Base-by-base conservation (phyloP, 2,329 filamentous ascomycete genomes). In the Aspergillus sp. region DNA sequence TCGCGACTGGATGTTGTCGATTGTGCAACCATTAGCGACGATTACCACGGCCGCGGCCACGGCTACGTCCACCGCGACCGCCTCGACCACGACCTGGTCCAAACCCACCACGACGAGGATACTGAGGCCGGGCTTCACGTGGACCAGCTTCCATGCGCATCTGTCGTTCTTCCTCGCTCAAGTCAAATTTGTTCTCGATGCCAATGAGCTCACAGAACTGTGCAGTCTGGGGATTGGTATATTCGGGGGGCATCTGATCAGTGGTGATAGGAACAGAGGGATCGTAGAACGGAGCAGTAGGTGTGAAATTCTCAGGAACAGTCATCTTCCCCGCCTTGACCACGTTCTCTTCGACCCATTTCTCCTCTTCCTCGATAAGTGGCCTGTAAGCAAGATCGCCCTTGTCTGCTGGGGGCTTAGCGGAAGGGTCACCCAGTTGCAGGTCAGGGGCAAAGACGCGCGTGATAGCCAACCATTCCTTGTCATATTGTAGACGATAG, bases 401-500 rank as follows among this genome's bases (percentile, higher is more conserved):
- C 22, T 82, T 76, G 64, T 95, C 79, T 1, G 74, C 68, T 0
- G 87, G 79, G 0, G 81, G 71, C 36, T 72, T 70, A 1, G 81
- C 79, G 7, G 73, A 66, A 4, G 77, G 77, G 57, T 87, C 78
- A 42, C 89, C 88, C 35, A 93, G 75, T 1, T 75, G 71, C 2
- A 94, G 77, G 38, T 83, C 79, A 3, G 77, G 62, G 38, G 88
- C 83, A 65, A 97, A 95, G 7, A 85, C 87, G 40, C 93, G 88
- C 11, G 87, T 92, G 58, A 99, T 96, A 40, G 94, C 88, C 7
- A 99, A 84, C 93, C 93, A 99, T 74, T 99, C 94, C 10, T 86
- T 84, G 69, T 99, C 94, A 67, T 99, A 97, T 45, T 85, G 76
- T 0, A 96, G 78, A 10, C 75, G 77, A 60, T 84, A 81, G 1